Percentiles rank a stretch among this genome's conserved stretches.
These are phyloP conservation scores for Fraxinus xanthoxyloides DNA, from an alignment of 305 asterid genomes.

Conservation along the genomic window DNA sequence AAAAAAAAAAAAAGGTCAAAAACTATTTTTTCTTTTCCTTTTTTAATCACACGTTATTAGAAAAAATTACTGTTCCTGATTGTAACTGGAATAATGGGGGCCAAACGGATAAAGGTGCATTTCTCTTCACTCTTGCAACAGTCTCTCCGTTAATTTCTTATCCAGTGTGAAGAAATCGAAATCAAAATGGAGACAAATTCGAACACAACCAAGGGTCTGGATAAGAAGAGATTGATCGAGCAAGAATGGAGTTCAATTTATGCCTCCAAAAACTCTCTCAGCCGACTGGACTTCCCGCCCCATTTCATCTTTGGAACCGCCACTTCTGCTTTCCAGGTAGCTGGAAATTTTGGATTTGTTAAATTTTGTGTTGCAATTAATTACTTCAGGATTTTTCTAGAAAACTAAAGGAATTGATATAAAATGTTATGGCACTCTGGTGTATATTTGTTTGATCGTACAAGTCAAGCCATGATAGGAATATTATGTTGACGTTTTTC, in stretches of 20 bases:
- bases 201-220: constrained; percentile 29
- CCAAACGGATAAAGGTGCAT: no score
- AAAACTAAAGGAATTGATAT: neutral
- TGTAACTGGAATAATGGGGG: no score
- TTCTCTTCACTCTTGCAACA: neutral
- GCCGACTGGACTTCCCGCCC: constrained; percentile 37
- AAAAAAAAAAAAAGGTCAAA: no score
- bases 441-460: neutral
- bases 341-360: neutral
- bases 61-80: no score
- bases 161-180: neutral
- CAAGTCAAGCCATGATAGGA: neutral
- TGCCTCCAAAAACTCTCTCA: constrained; percentile 37
- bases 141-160: neutral
- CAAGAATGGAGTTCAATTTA: constrained; percentile 46
- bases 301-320: constrained; percentile 52
- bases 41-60: no score
- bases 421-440: neutral
- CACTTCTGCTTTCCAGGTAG: constrained; percentile 61
- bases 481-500: constrained; percentile 2
- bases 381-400: no score
- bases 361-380: no score
- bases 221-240: constrained; percentile 39
- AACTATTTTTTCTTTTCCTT: no score
- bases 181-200: constrained; percentile 5